Base-by-base conservation (phyloP, 2,329 filamentous ascomycete species). In the Ophiostoma piceae region DNA sequence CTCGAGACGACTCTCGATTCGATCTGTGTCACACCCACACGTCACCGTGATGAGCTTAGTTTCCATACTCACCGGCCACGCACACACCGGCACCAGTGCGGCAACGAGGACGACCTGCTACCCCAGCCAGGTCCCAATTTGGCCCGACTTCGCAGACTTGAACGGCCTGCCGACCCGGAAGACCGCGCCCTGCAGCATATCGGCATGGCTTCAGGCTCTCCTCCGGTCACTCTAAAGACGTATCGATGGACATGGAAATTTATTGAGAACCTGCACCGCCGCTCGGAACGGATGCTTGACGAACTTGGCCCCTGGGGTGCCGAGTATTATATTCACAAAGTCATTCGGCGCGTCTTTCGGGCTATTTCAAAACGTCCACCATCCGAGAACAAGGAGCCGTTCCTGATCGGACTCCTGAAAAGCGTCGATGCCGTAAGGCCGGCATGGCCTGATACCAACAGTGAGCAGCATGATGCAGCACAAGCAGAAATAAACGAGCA, bases 1-100 rank as follows among this genome's bases (percentile, higher is more conserved):
- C 84, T 96, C 7, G 92, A 96, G 76, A 73, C 77, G 2, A 91
- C 90, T 57, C 80, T 97, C 62, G 84, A 93, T 76, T 86, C 92
- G 0, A 81, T 86, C 41, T 91, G 89, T 73, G 85, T 84, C 71
- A 89, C 89, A 0, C 93, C 93, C 0, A 89, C 85, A 2, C 75
- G 84, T 1, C 86, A 94, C 75, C 84, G 90, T 1, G 84, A 86
- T 14, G 91, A 95, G 73, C 84, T 96, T 2, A 77, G 91, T n/a
- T 80, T 81, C 22, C 83, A 87, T 74, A 88, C 90, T 2, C 88
- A 92, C 73, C 85, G 82, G n/a, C 92, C 92, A 1, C 76, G 81
- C 11, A 78, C 93, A 43, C 72, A 73, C 1, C 76, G 74, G 12
- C 73, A 80, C 7, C 64, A 74, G 0, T 85, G 81, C 72, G 12